Conservation (phyloP, 164 flowering plant species). For the Malania oleifera region DNA sequence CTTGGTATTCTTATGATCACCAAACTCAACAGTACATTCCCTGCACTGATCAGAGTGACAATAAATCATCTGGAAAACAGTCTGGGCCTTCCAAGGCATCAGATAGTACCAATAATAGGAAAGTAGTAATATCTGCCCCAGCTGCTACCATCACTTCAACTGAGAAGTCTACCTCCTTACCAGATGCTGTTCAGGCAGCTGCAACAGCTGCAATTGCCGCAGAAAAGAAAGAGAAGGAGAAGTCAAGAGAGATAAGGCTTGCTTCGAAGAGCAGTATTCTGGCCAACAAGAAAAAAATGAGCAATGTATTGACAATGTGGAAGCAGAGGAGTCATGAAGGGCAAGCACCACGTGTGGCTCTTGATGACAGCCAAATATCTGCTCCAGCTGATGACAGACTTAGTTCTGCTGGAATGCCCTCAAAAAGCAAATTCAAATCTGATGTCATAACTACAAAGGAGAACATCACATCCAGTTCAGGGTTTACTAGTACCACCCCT, state of each 20-base stretch:
- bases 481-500: constrained; percentile 20
- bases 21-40: constrained; percentile 85
- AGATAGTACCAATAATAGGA: constrained; percentile 54
- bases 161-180: constrained; percentile 74
- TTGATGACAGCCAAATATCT: constrained; percentile 48
- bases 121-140: constrained; percentile 93
- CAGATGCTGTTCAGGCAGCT: constrained; percentile 99
- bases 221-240: constrained; percentile 98
- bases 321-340: constrained; percentile 96
- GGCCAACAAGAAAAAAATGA: constrained; percentile 96
- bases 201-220: constrained; percentile 93
- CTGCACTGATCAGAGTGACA: constrained; percentile 61
- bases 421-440: constrained; percentile 46
- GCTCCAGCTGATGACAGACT: constrained; percentile 42
- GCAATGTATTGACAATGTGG: constrained; percentile 91
- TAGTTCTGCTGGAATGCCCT: constrained; percentile 27
- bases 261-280: constrained; percentile 91
- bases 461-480: constrained; percentile 30
- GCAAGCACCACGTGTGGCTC: constrained; percentile 80
- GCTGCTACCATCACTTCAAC: constrained; percentile 65
- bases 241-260: constrained; percentile 74
- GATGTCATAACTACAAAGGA: constrained; percentile 42
- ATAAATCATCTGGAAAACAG: constrained; percentile 44
- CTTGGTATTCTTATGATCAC: constrained; percentile 90
- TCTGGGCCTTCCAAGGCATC: constrained; percentile 50